Evolutionary conservation across 495 filamentous ascomycete species (phyloP), one percentile per base, ranked within the genome.

Genomic region (Lasiosphaeriaceae sp.): DNA sequence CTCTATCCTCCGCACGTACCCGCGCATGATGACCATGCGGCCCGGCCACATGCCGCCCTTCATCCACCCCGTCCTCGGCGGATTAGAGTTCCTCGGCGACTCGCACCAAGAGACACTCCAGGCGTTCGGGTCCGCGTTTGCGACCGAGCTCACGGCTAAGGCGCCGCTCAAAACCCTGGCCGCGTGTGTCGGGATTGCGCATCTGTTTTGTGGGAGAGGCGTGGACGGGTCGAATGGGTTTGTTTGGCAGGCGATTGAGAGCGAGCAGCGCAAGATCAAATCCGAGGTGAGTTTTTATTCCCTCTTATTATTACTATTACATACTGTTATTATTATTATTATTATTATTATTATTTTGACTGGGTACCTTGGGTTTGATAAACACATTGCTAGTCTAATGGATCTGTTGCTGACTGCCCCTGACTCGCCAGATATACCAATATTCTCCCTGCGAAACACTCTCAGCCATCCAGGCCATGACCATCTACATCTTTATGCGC

Each of bases 401-500:
- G n/a, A 14, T 41, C 17, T 12, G 1, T 0, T 41, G n/a, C 26
- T 11, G 3, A 24, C 1, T 44, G n/a, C 11, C 24, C n/a, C 11
- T 6, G 6, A 4, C 20, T 0, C 5, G 11, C 3, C 39, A 54
- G 51, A 54, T 54, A 21, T 9, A 24, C 17, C 12, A 29, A 9
- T 31, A 45, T 21, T 21, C 51, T 5, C 37, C 37, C 9, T 35
- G 39, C 9, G 51, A 54, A 46, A 45, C 51, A 8, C 39, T 54
- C 14, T 14, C 51, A 1, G 41, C 56, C 0, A 52, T 50, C 31
- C 56, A 59, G 21, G 50, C 56, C 2, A 59, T 54, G 56, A 29
- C 39, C 7, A 23, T 59, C 26, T 59, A 59, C 47, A 21, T 31
- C 22, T 43, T 49, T 3, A 59, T 59, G 56, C 50, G 56, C 3